Evolutionary conservation across 1,139 yeast species (phyloP).

Genomic region (Kurtzmaniella quercitrusa): DNA sequence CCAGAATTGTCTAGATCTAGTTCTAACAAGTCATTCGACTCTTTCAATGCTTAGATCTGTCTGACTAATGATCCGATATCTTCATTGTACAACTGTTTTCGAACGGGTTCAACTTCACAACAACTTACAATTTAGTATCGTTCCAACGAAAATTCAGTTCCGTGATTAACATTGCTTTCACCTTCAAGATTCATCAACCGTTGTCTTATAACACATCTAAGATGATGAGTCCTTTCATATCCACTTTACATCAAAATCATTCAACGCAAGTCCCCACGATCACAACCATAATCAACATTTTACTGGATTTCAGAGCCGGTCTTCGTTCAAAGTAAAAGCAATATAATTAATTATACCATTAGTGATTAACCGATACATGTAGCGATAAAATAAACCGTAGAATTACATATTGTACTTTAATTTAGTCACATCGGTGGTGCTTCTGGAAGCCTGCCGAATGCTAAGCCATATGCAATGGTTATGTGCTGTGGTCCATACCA

Average conservation of each 20-base stretch:
- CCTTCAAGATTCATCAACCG: too few species aligned
- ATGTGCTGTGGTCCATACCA: not conserved
- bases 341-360: too few species aligned
- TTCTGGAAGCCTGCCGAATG: not conserved
- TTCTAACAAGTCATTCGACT: conserved; percentile 4
- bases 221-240: too few species aligned
- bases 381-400: too few species aligned
- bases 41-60: conserved; percentile 2
- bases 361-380: too few species aligned
- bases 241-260: not conserved
- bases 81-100: too few species aligned
- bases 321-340: not conserved
- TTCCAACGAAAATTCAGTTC: too few species aligned
- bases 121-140: too few species aligned
- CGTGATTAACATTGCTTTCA: too few species aligned
- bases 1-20: conserved; percentile 5
- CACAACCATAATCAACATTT: not conserved
- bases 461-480: not conserved
- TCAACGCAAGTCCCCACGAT: not conserved
- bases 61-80: not conserved
- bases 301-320: not conserved
- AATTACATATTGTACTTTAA: too few species aligned
- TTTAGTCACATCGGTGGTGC: not conserved
- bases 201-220: too few species aligned
- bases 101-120: too few species aligned